These are phyloP conservation scores for Chiua virens DNA, from an alignment of 768 basidiomycete genomes.

Conservation along the genomic window DNA sequence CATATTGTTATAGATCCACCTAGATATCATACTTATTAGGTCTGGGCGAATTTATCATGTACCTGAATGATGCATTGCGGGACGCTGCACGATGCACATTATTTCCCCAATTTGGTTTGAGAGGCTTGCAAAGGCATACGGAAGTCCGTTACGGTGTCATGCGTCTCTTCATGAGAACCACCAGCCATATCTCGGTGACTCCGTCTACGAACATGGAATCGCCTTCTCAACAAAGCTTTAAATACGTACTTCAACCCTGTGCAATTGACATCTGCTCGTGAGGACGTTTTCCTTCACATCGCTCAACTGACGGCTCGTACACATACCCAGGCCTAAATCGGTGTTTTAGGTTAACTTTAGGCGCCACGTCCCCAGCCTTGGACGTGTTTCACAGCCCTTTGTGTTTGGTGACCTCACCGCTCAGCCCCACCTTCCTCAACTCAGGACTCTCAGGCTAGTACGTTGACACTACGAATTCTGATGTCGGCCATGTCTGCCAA, in stretches of 20 bases:
- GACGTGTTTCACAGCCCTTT: neutral
- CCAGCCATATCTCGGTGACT: no score
- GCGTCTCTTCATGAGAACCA: no score
- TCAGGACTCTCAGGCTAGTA: no score
- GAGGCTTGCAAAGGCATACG: no score
- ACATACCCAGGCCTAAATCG: no score
- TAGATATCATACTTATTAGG: no score
- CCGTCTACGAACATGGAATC: neutral
- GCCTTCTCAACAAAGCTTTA: slow-evolving; percentile 1
- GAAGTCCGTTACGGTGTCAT: no score
- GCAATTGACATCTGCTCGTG: neutral
- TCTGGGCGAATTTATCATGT: no score
- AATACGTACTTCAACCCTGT: neutral
- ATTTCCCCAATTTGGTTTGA: no score
- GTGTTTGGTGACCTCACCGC: neutral
- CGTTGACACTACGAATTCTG: neutral
- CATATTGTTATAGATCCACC: neutral
- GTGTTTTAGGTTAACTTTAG: neutral
- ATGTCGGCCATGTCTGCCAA: slow-evolving; percentile 7
- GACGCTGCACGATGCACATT: no score
- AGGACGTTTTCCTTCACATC: neutral
- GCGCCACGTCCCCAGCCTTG: neutral
- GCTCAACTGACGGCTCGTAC: neutral
- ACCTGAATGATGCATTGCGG: no score
- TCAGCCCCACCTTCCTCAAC: neutral